Conservation (phyloP, 208 protist species). For the Wallacemonas collosoma region DNA sequence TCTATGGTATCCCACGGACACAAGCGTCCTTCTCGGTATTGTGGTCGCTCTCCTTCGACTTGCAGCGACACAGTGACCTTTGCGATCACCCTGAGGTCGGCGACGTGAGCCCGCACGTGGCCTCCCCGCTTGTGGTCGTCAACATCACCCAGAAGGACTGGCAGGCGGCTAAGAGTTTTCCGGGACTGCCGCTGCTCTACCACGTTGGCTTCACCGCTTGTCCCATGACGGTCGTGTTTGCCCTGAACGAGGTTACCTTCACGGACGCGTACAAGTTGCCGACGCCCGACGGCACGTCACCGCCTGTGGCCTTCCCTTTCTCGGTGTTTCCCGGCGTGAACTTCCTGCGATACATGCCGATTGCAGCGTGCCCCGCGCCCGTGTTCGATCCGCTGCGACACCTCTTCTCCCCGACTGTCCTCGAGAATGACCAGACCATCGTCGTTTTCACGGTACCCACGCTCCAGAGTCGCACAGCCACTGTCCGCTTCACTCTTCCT, state of each 20-base stretch:
- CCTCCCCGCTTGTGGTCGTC: conserved; percentile 64
- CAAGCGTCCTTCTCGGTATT: conserved; percentile 56
- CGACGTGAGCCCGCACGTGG: conserved; percentile 69
- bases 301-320: conserved; percentile 53
- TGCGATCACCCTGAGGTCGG: conserved; percentile 20
- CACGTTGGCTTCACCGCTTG: conserved; percentile 39
- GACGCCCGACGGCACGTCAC: conserved; percentile 37
- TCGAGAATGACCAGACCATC: conserved; percentile 37
- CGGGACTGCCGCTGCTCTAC: conserved; percentile 56
- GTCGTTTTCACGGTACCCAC: conserved; percentile 43
- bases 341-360: conserved; percentile 59
- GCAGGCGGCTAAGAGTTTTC: conserved; percentile 56
- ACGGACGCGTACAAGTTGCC: conserved; percentile 51
- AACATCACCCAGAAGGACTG: conserved; percentile 47
- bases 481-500: conserved; percentile 70
- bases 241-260: conserved; percentile 77
- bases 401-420: conserved; percentile 46
- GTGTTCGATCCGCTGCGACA: conserved; percentile 52
- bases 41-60: conserved; percentile 72
- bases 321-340: conserved; percentile 67
- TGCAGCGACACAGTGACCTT: conserved; percentile 64
- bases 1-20: conserved; percentile 52
- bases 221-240: conserved; percentile 54
- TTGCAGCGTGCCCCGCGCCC: conserved; percentile 55
- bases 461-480: conserved; percentile 28